phyloP scores from a whole-genome alignment of 148 eudicot species.

The Rheum nobile region DNA sequence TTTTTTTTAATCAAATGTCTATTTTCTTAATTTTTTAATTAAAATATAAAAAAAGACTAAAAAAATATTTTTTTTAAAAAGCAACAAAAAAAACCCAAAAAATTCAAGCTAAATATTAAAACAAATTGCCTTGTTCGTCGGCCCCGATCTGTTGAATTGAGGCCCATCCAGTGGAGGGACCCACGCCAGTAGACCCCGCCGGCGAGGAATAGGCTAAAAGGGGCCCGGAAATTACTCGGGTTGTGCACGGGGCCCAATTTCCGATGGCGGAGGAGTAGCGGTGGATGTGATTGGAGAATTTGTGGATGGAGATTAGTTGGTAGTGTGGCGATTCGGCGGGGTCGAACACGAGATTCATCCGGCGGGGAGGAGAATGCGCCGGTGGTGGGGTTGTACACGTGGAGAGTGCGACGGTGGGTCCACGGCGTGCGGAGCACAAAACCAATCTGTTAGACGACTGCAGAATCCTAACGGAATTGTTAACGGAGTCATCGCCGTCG shows the following conservation, averaged over 20 bases:
- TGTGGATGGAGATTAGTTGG: neutral
- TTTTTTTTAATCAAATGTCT: no score
- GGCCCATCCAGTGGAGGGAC: constrained; percentile 1
- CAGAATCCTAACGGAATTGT: no score
- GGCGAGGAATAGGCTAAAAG: neutral
- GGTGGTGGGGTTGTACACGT: constrained; percentile 7
- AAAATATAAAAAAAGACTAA: no score
- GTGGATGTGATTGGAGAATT: neutral
- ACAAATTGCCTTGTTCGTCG: no score
- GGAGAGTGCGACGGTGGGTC: neutral
- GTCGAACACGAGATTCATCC: neutral
- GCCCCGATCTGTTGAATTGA: neutral
- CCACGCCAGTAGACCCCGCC: constrained; percentile 4
- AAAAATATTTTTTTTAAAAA: no score
- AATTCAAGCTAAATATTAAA: no score
- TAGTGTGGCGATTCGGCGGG: neutral
- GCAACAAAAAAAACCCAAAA: no score
- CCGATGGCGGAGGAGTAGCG: neutral
- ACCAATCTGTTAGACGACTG: neutral
- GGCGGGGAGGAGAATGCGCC: neutral
- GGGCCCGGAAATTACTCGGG: neutral
- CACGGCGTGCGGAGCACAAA: neutral
- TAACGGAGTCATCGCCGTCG: no score
- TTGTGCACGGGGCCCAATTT: neutral
- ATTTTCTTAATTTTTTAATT: no score